Evolutionary conservation across 164 flowering plant species (phyloP).

Genomic region (Liriodendron chinense): DNA sequence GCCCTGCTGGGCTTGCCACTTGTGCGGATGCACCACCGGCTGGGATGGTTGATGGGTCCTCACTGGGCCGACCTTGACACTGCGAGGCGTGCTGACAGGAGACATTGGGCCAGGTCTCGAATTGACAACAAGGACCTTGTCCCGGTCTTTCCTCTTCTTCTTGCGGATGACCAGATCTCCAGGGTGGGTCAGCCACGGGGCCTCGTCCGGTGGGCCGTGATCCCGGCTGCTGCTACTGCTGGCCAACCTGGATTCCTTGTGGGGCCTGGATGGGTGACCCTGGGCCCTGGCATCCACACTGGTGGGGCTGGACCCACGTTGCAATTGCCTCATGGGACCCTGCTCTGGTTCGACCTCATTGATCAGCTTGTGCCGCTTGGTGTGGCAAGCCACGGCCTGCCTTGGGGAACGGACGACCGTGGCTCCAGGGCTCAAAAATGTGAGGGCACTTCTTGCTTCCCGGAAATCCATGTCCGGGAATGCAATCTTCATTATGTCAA

Average conservation of each 20-base stretch:
- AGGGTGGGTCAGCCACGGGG: conserved; percentile 67
- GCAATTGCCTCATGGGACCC: conserved; percentile 31
- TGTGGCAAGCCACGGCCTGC: conserved; percentile 30
- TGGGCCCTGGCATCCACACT: conserved; percentile 43
- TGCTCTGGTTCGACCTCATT: conserved; percentile 56
- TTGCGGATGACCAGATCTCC: conserved; percentile 96
- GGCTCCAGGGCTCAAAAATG: conserved; percentile 51
- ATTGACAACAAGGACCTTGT: conserved; percentile 46
- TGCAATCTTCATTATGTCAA: conserved; percentile 71
- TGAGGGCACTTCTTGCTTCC: conserved; percentile 57
- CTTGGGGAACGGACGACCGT: conserved; percentile 45
- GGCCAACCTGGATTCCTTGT: conserved; percentile 59
- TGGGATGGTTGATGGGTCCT: conserved; percentile 17
- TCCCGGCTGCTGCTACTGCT: conserved; percentile 44
- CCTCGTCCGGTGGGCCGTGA: conserved; percentile 35
- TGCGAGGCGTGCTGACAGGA: conserved; percentile 46
- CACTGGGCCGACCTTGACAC: conserved; percentile 23
- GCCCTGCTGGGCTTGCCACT: conserved; percentile 48
- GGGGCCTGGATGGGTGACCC: conserved; percentile 29
- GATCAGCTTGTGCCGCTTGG: conserved; percentile 53
- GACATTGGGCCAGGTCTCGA: conserved; percentile 61
- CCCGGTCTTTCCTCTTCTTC: conserved; percentile 94
- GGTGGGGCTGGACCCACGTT: conserved; percentile 30
- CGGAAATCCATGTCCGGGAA: conserved; percentile 84
- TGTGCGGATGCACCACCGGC: conserved; percentile 46